A percentile compares a stretch with the other conserved stretches of the same genome.
phyloP scores from a whole-genome alignment of 176 grass and related monocot species.

The Oropetium thomaeum region DNA sequence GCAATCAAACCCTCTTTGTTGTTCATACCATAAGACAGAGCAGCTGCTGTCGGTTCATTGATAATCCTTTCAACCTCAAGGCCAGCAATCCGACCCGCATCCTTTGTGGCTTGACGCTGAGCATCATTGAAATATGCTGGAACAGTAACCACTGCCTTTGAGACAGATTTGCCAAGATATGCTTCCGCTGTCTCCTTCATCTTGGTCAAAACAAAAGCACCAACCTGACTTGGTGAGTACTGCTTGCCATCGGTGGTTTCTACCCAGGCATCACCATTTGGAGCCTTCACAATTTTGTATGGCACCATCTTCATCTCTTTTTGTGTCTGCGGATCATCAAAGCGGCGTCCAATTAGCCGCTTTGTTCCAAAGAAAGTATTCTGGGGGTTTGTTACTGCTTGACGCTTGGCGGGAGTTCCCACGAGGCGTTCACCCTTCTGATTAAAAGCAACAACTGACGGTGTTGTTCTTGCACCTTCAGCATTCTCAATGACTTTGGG shows the following conservation, averaged over 20 bases:
- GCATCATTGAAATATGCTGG: slow-evolving; percentile 30
- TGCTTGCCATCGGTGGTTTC: slow-evolving; percentile 26
- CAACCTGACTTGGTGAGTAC: slow-evolving; percentile 22
- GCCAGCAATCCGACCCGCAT: slow-evolving; percentile 23
- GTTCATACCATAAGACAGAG: slow-evolving; percentile 30
- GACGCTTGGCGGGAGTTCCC: slow-evolving; percentile 22
- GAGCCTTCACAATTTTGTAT: slow-evolving; percentile 23
- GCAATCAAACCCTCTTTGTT: slow-evolving; percentile 28
- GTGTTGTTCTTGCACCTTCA: slow-evolving; percentile 28
- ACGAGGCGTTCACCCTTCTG: slow-evolving; percentile 23
- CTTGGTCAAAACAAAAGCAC: slow-evolving; percentile 33
- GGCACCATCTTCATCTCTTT: slow-evolving; percentile 31
- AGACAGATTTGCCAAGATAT: slow-evolving; percentile 30
- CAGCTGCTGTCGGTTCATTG: slow-evolving; percentile 25
- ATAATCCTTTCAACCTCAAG: slow-evolving; percentile 29
- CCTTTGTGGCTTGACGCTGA: slow-evolving; percentile 25
- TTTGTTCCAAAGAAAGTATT: slow-evolving; percentile 39
- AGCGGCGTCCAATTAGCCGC: slow-evolving; percentile 12
- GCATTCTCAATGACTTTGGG: slow-evolving; percentile 59
- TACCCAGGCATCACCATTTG: slow-evolving; percentile 22
- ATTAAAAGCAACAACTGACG: slow-evolving; percentile 25
- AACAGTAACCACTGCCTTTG: slow-evolving; percentile 12
- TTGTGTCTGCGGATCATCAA: slow-evolving; percentile 31
- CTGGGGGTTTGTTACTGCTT: slow-evolving; percentile 26
- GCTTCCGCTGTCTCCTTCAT: slow-evolving; percentile 35